Percentiles rank a stretch among this genome's conserved stretches.
Conservation (phyloP, 2,329 filamentous ascomycete species). For the Diaporthe sp. region DNA sequence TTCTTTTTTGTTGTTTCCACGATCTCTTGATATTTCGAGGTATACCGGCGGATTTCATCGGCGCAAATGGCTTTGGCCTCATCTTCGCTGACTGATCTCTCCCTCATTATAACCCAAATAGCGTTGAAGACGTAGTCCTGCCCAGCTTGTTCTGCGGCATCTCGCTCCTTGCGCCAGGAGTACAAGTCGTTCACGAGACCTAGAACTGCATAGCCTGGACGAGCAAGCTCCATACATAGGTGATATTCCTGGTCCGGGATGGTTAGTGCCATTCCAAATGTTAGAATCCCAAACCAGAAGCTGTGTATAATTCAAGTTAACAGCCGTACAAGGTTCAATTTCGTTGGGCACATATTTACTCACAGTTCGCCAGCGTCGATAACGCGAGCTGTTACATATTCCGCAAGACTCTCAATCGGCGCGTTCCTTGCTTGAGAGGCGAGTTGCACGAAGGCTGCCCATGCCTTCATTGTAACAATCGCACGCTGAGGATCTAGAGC, state of each 20-base stretch:
- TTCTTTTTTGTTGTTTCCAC: too few relatives aligned
- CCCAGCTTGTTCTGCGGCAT: not conserved
- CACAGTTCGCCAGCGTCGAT: not conserved
- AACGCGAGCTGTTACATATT: not conserved
- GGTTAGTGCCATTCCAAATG: conserved; percentile 1
- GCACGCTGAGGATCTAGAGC: not conserved
- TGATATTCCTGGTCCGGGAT: not conserved
- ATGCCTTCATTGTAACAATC: not conserved
- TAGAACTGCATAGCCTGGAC: not conserved
- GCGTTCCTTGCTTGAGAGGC: not conserved
- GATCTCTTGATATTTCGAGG: too few relatives aligned
- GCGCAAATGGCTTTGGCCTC: not conserved
- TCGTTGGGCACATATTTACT: not conserved
- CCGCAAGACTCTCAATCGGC: not conserved
- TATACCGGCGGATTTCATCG: not conserved
- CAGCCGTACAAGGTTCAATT: too few relatives aligned
- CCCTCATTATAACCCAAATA: conserved; percentile 3
- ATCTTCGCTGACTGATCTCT: not conserved
- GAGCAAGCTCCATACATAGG: not conserved
- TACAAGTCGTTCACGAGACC: conserved; percentile 1
- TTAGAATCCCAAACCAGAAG: not conserved
- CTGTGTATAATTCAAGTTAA: not conserved
- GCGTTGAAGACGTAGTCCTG: conserved; percentile 13
- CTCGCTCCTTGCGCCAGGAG: not conserved
- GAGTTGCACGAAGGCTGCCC: not conserved